Evolutionary conservation across 2,329 filamentous ascomycete genomes (phyloP), one percentile per base, ranked within the genome.

Genomic region (Akanthomyces dipterigenus): DNA sequence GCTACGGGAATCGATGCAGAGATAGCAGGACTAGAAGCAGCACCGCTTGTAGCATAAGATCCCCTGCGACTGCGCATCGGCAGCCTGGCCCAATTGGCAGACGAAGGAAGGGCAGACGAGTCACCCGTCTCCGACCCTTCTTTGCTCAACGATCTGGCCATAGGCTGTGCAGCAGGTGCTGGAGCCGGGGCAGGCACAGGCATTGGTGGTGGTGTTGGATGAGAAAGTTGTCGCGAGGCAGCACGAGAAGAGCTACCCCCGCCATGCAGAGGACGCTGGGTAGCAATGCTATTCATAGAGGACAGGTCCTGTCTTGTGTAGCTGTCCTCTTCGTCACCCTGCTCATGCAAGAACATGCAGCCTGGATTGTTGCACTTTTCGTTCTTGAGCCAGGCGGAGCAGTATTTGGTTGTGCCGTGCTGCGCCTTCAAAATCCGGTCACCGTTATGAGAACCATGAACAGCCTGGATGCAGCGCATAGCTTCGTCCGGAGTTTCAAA

Each of bases 321-420:
- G 75, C 92, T 97, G 70, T 98, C 93, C 67, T 95, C 93, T 68
- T 97, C 95, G 70, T 99, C 95, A n/a, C 95, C 96, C 43, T 95
- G 90, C 75, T 99, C 96, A 71, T 99, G 95, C 55, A 99, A 77
- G 74, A 99, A 99, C 85, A 97, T 99, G 79, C 95, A 99, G 65
- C 95, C 93, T 56, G 93, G 87, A 70, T 99, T 99, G 61, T 90
- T 92, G 75, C 95, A 99, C 66, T 88, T 89, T 74, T 99, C 95
- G 67, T 96, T 92, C 62, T 96, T 89, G 20, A 99, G 81, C 80
- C 96, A 99, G 4, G 95, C 93, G 0, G 95, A 99, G 74, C 95
- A 99, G 75, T 99, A 99, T 73, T 99, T 99, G 5, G 95, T 99
- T 0, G 95, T 99, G 26, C 95, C 95, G 58, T 87, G 76, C 70